Evolutionary conservation across 768 basidiomycete species (phyloP), one percentile per base, ranked within the genome.

Genomic region (Holtermanniella nyarrowii): DNA sequence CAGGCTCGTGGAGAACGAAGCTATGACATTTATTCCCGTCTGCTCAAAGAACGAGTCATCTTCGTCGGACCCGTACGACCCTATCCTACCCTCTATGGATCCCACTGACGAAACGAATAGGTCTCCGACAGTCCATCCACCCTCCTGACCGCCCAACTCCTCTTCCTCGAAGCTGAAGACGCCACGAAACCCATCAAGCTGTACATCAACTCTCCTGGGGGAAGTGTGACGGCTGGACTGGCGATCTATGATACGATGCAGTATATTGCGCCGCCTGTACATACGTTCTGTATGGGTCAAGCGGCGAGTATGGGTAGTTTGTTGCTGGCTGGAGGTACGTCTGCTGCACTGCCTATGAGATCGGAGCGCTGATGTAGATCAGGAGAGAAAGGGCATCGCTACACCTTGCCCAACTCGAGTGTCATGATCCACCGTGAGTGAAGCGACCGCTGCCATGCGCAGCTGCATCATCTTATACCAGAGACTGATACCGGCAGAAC

Each of bases 231-330:
- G 0, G 88, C 90, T 44, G 93, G 93, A 7, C 75, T 97, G 53
- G 93, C 91, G 16, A 93, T 97, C 45, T 97, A 97, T 74, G 93
- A 97, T 66, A 96, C 93, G 64, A 89, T 93, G 74, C 66, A 88
- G 84, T 96, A 95, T 71, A 85, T 97, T 59, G 84, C 86, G 12
- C 83, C 87, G 43, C 88, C 91, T 1, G 91, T 97, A 56, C 89
- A 95, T 67, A 97, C 93, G 0, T 96, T 95, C 74, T 89, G 90
- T 68, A 79, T 96, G 53, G 91, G 93, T 21, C 83, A 91, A 71
- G 93, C 93, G 23, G 88, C 87, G 53, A 89, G 86, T 22, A 96
- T 97, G 93, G 93, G 89, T 5, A 91, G 88, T 44, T 77, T 96
- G 45, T 79, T 97, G 16, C 79, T 97, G 3, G 85, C 88, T 10